A percentile compares a stretch with the other conserved stretches of the same genome.
Evolutionary conservation across 371 early-diverging fungal species (phyloP).

Genomic region (Actinomortierella wolfii): DNA sequence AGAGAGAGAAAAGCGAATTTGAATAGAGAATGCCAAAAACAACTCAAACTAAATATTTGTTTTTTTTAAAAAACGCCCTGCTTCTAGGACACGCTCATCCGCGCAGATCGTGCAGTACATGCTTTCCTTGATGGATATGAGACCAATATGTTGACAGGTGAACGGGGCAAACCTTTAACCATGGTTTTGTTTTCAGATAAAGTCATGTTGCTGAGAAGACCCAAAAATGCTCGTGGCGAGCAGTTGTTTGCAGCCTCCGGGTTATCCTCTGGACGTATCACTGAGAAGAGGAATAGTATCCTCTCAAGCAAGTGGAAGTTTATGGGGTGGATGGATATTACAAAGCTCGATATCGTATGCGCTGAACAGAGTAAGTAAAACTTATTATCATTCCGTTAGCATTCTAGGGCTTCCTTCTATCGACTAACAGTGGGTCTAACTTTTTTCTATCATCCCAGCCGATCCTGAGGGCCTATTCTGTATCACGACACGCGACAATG

Average conservation of each 20-base stretch:
- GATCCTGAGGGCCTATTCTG: constrained; percentile 44
- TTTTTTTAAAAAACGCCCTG: neutral
- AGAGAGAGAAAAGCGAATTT: neutral
- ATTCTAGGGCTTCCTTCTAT: neutral
- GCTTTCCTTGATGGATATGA: constrained; percentile 31
- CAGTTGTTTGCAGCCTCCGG: constrained; percentile 5
- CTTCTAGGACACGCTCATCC: constrained; percentile 20
- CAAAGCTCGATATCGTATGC: constrained; percentile 16
- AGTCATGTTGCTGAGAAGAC: constrained; percentile 36
- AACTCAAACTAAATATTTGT: too few relatives aligned
- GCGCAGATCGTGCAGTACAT: constrained; percentile 17
- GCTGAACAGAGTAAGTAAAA: constrained; percentile 35
- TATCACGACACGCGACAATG: constrained; percentile 22
- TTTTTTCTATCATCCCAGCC: constrained; percentile 6
- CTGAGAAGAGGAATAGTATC: neutral
- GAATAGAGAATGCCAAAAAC: too few relatives aligned
- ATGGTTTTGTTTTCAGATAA: constrained; percentile 38
- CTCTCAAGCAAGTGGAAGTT: constrained; percentile 27
- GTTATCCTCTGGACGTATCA: neutral
- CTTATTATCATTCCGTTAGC: neutral
- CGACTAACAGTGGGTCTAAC: neutral
- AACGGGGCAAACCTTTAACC: constrained; percentile 23
- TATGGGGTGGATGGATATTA: constrained; percentile 37
- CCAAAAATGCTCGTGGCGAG: constrained; percentile 18
- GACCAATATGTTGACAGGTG: constrained; percentile 32